Conservation (phyloP, 2,329 filamentous ascomycete species). For the Xylaria sp. region DNA sequence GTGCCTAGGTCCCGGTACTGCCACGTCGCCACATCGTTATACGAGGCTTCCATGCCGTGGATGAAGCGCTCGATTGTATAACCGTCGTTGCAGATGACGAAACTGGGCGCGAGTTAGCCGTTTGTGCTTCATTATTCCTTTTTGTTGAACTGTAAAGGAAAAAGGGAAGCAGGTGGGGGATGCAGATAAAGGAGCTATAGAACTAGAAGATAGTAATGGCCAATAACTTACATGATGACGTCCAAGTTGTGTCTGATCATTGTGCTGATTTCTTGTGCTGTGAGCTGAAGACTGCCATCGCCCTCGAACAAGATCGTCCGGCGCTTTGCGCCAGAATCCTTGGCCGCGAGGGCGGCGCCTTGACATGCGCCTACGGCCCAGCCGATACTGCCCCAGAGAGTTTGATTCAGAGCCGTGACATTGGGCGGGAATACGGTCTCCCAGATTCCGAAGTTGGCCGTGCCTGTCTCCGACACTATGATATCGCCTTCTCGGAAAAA, state of each 20-base stretch:
- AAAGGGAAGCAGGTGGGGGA: not conserved
- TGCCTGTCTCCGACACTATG: conserved; percentile 88
- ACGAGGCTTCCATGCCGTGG: conserved; percentile 80
- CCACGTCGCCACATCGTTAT: conserved; percentile 86
- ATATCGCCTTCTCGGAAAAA: conserved; percentile 80
- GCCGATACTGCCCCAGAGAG: conserved; percentile 76
- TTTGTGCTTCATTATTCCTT: not conserved
- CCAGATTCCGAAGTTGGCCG: conserved; percentile 88
- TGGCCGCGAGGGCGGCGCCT: conserved; percentile 77
- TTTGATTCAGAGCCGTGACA: conserved; percentile 85
- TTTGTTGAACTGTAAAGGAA: not conserved
- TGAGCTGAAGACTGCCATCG: conserved; percentile 87
- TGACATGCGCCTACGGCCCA: conserved; percentile 70
- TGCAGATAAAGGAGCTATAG: not conserved
- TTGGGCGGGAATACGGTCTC: conserved; percentile 80
- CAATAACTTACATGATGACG: conserved; percentile 74
- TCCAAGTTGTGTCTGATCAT: conserved; percentile 81
- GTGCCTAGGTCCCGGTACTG: conserved; percentile 74
- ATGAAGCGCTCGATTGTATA: conserved; percentile 92
- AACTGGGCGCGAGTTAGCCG: conserved; percentile 57
- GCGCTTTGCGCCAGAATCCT: conserved; percentile 66
- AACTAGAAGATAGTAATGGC: not conserved
- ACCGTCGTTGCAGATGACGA: conserved; percentile 87
- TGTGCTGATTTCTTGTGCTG: conserved; percentile 83
- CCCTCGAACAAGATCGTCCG: conserved; percentile 89